These are phyloP conservation scores for Calamus simplicifolius DNA, from an alignment of 176 grass and related monocot species.

Conservation along the genomic window DNA sequence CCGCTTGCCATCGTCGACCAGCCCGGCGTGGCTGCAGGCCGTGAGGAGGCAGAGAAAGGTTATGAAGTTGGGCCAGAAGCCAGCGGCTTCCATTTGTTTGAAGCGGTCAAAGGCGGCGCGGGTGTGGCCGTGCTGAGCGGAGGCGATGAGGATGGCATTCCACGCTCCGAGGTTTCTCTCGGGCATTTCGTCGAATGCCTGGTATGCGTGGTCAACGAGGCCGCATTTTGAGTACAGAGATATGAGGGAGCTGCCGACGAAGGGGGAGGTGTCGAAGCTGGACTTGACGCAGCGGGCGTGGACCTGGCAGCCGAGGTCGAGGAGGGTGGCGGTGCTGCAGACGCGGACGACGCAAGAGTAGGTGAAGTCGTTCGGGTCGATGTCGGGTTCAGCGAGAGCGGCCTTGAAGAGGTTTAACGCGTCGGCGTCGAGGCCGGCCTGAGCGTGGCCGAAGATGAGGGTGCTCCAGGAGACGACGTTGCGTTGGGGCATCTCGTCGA, in stretches of 20 bases:
- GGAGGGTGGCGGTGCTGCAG: constrained; percentile 54
- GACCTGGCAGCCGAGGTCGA: constrained; percentile 58
- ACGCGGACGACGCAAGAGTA: constrained; percentile 59
- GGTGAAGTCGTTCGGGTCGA: constrained; percentile 75
- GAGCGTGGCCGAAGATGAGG: constrained; percentile 57
- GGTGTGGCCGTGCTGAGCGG: constrained; percentile 74
- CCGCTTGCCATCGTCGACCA: constrained; percentile 57
- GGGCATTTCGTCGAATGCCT: constrained; percentile 40
- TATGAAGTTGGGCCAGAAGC: constrained; percentile 61
- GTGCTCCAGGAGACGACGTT: constrained; percentile 97
- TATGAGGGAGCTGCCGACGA: constrained; percentile 75
- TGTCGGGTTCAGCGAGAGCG: constrained; percentile 37
- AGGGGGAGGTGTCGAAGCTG: constrained; percentile 50
- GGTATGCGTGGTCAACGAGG: constrained; percentile 58
- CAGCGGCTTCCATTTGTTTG: constrained; percentile 48
- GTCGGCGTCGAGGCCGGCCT: constrained; percentile 33
- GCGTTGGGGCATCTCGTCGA: constrained; percentile 64
- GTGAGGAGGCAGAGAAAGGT: constrained; percentile 81
- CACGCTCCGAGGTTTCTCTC: constrained; percentile 70
- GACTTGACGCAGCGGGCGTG: constrained; percentile 63
- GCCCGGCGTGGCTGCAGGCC: constrained; percentile 74
- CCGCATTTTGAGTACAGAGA: constrained; percentile 90
- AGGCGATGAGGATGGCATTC: constrained; percentile 76
- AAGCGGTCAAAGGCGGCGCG: constrained; percentile 43
- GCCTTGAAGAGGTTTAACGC: constrained; percentile 41